Evolutionary conservation across 345 rosid species (phyloP), one percentile per base, ranked within the genome.

Genomic region (Salix caprea): DNA sequence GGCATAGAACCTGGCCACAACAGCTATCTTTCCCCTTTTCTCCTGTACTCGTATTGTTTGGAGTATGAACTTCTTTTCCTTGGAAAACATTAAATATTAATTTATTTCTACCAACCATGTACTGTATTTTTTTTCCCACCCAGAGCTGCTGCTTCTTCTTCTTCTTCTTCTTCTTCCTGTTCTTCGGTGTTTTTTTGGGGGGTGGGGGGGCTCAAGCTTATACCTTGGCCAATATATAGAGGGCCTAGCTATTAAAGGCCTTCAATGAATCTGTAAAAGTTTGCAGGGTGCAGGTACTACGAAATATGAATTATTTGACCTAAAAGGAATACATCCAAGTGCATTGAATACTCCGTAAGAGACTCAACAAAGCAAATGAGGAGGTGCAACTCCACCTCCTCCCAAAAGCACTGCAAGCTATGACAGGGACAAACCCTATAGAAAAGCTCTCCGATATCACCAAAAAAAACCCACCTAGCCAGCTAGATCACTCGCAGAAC

Each of bases 301-400:
- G 84, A 80, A 83, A 81, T 78, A 82, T 77, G 85, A 80, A 83
- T 83, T 78, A 82, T 78, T 82, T 52, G 76, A 65, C 80, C 70
- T 40, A 6, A 73, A 82, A 75, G 81, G 46, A 23, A 62, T 32
- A 39, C 37, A 69, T 50, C 71, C 65, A 71, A 72, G n/a, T 74
- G 87, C 90, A 89, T 87, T 87, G 65, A 79, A 84, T 87, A 77
- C 85, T 77, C 83, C 85, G 77, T 52, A 73, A 56, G 80, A 34
- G 69, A 65, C 81, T 79, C 76, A 68, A 84, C 78, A 71, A 72
- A 54, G 56, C 76, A 76, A 75, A 13, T 34, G 19, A 73, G 71
- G 19, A 62, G 70, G 78, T 82, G 76, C 80, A 72, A 71, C 81
- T 65, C 64, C 82, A 77, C 74, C 81, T 65, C 64, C 82, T 77